These are phyloP conservation scores for Fomitiporia mediterranea DNA, from an alignment of 1,284 basidiomycete genomes.

Conservation along the genomic window DNA sequence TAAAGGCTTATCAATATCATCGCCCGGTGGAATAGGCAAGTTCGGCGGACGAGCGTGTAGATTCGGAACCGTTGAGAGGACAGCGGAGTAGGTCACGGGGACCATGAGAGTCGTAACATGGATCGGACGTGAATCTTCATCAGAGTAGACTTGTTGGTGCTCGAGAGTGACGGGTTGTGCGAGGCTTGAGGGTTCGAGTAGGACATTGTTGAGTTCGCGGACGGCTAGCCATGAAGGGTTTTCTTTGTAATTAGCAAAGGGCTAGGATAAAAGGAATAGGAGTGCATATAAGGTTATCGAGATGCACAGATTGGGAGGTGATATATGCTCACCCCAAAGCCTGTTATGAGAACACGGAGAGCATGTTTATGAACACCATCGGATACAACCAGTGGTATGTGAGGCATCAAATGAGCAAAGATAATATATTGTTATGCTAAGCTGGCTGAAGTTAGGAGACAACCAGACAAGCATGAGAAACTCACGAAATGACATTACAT, in stretches of 20 bases:
- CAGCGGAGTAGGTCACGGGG: slow-evolving; percentile 58
- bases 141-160: slow-evolving; percentile 16
- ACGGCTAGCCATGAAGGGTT: slow-evolving; percentile 66
- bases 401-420: slow-evolving; percentile 14
- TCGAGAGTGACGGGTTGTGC: slow-evolving; percentile 28
- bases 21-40: slow-evolving; percentile 34
- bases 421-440: background rate
- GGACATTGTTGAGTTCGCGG: slow-evolving; percentile 47
- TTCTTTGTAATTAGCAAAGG: slow-evolving; percentile 47
- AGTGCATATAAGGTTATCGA: slow-evolving; percentile 23
- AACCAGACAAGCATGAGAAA: background rate
- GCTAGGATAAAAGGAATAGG: slow-evolving; percentile 32
- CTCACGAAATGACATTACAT: background rate
- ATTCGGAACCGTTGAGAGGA: slow-evolving; percentile 52
- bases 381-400: slow-evolving; percentile 11
- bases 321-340: slow-evolving; percentile 50
- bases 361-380: slow-evolving; percentile 26
- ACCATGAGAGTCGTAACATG: slow-evolving; percentile 59
- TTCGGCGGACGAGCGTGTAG: slow-evolving; percentile 59
- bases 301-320: slow-evolving; percentile 4
- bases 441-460: background rate
- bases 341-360: slow-evolving; percentile 50
- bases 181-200: slow-evolving; percentile 40
- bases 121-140: slow-evolving; percentile 31
- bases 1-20: slow-evolving; percentile 34